These are phyloP conservation scores for Ploettnerulaceae sp. DNA, from an alignment of 2,329 filamentous ascomycete species.

Conservation along the genomic window DNA sequence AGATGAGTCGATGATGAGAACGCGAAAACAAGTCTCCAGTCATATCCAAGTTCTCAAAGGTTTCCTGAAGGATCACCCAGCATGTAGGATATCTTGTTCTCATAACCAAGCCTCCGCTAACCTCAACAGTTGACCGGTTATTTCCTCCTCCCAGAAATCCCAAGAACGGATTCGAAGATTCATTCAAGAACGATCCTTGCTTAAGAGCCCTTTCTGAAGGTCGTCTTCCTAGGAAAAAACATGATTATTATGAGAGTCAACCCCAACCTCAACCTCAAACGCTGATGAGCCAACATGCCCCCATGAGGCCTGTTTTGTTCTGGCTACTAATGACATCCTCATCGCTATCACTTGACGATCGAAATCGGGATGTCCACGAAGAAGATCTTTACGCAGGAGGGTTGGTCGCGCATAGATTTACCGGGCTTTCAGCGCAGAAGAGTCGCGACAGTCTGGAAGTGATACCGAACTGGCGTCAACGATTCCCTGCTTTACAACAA, in stretches of 20 bases:
- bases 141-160: slow-evolving; percentile 49
- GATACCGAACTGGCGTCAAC: slow-evolving; percentile 53
- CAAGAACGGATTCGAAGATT: slow-evolving; percentile 51
- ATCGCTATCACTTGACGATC: slow-evolving; percentile 18
- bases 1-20: slow-evolving; percentile 41
- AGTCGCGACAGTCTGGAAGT: slow-evolving; percentile 41
- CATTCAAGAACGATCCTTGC: slow-evolving; percentile 62
- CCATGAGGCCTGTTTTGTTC: slow-evolving; percentile 26
- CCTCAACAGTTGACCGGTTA: slow-evolving; percentile 43
- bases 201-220: slow-evolving; percentile 53
- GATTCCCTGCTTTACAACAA: slow-evolving; percentile 52
- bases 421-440: slow-evolving; percentile 17
- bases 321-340: slow-evolving; percentile 29
- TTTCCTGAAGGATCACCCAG: slow-evolving; percentile 57
- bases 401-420: slow-evolving; percentile 26
- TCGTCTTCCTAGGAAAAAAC: slow-evolving; percentile 23
- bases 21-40: slow-evolving; percentile 62
- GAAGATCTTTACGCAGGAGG: slow-evolving; percentile 22
- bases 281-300: slow-evolving; percentile 10
- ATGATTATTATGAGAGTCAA: slow-evolving; percentile 22
- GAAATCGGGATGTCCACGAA: slow-evolving; percentile 18
- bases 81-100: slow-evolving; percentile 46
- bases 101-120: slow-evolving; percentile 13
- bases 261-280: too few species aligned
- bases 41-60: slow-evolving; percentile 68